A percentile compares a stretch with the other conserved stretches of the same genome.
phyloP scores from a whole-genome alignment of 345 rosid species.

The Eucalyptus cloeziana region DNA sequence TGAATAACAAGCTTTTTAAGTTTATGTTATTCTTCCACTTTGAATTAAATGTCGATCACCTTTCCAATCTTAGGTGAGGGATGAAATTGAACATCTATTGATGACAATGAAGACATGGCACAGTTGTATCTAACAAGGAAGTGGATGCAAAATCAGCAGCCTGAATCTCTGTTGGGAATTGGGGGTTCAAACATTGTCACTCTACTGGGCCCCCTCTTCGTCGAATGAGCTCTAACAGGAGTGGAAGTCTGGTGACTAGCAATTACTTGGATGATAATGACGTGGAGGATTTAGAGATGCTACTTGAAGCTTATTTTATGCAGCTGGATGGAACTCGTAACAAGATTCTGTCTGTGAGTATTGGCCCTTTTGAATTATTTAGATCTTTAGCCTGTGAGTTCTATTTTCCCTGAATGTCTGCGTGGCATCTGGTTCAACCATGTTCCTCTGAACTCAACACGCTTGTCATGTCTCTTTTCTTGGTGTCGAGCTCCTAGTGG shows the following conservation, averaged over 20 bases:
- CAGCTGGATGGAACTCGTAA: constrained; percentile 91
- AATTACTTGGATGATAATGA: constrained; percentile 35
- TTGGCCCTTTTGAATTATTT: background rate
- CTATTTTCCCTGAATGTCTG: background rate
- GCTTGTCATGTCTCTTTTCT: background rate
- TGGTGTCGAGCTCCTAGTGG: background rate
- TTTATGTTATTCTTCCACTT: background rate
- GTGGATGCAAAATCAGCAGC: constrained; percentile 68
- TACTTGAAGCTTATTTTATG: constrained; percentile 91
- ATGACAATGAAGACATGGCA: constrained; percentile 90
- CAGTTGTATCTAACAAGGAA: constrained; percentile 73
- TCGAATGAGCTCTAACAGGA: constrained; percentile 42
- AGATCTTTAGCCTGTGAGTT: background rate
- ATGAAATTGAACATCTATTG: constrained; percentile 74
- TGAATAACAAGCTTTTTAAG: background rate
- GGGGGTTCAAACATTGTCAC: constrained; percentile 28
- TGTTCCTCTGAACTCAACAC: background rate
- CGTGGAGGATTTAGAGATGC: constrained; percentile 90
- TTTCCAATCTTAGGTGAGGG: constrained; percentile 51
- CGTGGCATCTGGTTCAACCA: background rate
- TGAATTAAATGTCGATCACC: background rate
- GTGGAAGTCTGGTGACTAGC: constrained; percentile 54
- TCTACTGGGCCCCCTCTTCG: constrained; percentile 14
- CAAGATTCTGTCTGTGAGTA: constrained; percentile 80
- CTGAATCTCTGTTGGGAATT: constrained; percentile 35